These are phyloP conservation scores for Calocybe gangraenosa DNA, from an alignment of 768 basidiomycete genomes.

Conservation along the genomic window DNA sequence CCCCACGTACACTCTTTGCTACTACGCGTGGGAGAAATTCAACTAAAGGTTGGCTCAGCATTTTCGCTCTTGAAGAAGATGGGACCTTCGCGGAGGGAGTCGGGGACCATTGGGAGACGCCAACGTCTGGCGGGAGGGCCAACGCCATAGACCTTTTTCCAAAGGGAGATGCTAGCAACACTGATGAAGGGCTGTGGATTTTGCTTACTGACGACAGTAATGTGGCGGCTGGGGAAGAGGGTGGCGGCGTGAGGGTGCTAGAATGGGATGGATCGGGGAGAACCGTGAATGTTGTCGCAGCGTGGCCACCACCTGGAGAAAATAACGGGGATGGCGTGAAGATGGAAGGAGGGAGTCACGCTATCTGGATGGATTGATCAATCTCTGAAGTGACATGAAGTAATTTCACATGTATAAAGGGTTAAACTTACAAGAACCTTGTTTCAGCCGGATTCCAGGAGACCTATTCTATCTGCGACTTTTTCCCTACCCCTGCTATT, in stretches of 20 bases:
- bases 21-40: conserved; percentile 41
- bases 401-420: too few relatives aligned
- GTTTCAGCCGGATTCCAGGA: too few relatives aligned
- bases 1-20: conserved; percentile 37
- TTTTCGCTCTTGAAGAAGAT: conserved; percentile 36
- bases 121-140: conserved; percentile 48
- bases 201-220: conserved; percentile 47
- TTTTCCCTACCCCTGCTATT: too few relatives aligned
- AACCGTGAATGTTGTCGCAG: conserved; percentile 34
- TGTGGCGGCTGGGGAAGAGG: conserved; percentile 17
- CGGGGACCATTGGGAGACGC: conserved; percentile 34
- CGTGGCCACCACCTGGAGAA: conserved; percentile 32
- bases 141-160: conserved; percentile 42
- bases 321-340: conserved; percentile 13
- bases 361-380: conserved; percentile 43
- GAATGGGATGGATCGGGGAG: conserved; percentile 47
- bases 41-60: conserved; percentile 38
- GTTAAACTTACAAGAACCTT: too few relatives aligned
- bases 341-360: conserved; percentile 47
- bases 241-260: conserved; percentile 38
- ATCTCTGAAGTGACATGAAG: too few relatives aligned
- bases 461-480: too few relatives aligned
- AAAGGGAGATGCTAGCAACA: conserved; percentile 18
- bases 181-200: conserved; percentile 37
- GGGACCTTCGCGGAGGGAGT: conserved; percentile 28